phyloP scores from a whole-genome alignment of 2,329 filamentous ascomycete species.

The Ophiocordyceps camponoti-leonardi region DNA sequence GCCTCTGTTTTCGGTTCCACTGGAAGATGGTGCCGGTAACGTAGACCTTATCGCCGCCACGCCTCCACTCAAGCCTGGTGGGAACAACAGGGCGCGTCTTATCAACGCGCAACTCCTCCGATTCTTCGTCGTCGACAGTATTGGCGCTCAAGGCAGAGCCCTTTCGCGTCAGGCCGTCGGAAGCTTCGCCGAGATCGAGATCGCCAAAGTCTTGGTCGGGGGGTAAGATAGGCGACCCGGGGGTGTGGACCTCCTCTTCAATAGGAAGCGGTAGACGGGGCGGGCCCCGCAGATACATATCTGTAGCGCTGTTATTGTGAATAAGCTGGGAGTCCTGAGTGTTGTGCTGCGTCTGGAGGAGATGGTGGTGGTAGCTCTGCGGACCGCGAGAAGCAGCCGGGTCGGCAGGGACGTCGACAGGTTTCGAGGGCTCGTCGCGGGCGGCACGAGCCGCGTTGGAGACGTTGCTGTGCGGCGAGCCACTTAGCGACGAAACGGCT shows the following conservation, averaged over 20 bases:
- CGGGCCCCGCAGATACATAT: conserved; percentile 52
- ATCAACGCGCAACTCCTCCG: conserved; percentile 60
- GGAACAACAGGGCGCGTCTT: conserved; percentile 65
- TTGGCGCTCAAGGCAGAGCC: conserved; percentile 43
- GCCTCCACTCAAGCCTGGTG: conserved; percentile 71
- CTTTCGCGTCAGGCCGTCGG: conserved; percentile 32
- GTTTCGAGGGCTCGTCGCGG: conserved; percentile 29
- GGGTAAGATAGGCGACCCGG: conserved; percentile 75
- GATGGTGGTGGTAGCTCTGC: conserved; percentile 15
- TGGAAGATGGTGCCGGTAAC: conserved; percentile 95
- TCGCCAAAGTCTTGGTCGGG: conserved; percentile 42
- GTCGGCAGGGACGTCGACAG: conserved; percentile 37
- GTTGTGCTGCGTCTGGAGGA: conserved; percentile 8
- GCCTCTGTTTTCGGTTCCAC: conserved; percentile 86
- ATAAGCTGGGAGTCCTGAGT: conserved; percentile 24
- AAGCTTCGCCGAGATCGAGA: conserved; percentile 31
- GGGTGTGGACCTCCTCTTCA: conserved; percentile 76
- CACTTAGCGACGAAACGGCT: conserved; percentile 30
- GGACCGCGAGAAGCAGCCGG: conserved; percentile 18
- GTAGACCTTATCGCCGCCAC: conserved; percentile 75
- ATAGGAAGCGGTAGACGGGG: conserved; percentile 85
- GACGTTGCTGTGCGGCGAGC: conserved; percentile 24
- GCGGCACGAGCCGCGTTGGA: conserved; percentile 9
- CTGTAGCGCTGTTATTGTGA: conserved; percentile 40
- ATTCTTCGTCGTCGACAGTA: conserved; percentile 59